Conservation (phyloP, 169 alveolate genomes). For the Gregarina niphandrodes region DNA sequence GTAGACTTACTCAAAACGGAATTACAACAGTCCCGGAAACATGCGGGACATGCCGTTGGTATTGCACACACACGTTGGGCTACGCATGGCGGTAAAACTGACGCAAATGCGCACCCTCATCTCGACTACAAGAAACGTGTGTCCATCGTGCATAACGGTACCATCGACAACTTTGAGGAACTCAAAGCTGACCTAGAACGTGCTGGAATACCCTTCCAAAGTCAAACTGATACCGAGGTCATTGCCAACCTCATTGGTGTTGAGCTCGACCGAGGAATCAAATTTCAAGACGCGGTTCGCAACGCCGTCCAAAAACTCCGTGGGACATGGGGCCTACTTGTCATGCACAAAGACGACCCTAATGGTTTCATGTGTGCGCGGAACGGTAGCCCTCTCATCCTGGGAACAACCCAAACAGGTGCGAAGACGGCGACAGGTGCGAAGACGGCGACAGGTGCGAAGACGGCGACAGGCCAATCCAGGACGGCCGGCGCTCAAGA, state of each 20-base stretch:
- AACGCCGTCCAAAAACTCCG: conserved; percentile 50
- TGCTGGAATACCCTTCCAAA: conserved; percentile 35
- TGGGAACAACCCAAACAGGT: conserved; percentile 35
- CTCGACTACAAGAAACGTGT: conserved; percentile 55
- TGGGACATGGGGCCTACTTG: conserved; percentile 85
- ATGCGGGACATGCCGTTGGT: conserved; percentile 41
- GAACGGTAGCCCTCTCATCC: conserved; percentile 66
- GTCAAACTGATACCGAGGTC: conserved; percentile 85
- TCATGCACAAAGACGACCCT: conserved; percentile 55
- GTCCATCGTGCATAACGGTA: conserved; percentile 83
- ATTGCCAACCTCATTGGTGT: conserved; percentile 73
- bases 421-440: too few relatives aligned
- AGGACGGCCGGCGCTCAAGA: conserved; percentile 34
- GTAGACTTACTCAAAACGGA: conserved; percentile 6
- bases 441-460: too few relatives aligned
- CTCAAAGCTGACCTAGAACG: conserved; percentile 30
- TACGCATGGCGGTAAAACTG: conserved; percentile 85
- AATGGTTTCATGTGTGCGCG: conserved; percentile 62
- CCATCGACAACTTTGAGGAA: conserved; percentile 54
- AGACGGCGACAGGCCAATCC: too few relatives aligned
- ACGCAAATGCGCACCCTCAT: conserved; percentile 91
- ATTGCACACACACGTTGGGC: conserved; percentile 98
- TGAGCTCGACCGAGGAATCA: conserved; percentile 43
- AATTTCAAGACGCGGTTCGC: conserved; percentile 49
- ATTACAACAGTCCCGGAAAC: conserved; percentile 2